Percentiles rank a stretch among this genome's conserved stretches.
phyloP scores from a whole-genome alignment of 2,329 filamentous ascomycete species.

The Fusarium brevicatenulatum region DNA sequence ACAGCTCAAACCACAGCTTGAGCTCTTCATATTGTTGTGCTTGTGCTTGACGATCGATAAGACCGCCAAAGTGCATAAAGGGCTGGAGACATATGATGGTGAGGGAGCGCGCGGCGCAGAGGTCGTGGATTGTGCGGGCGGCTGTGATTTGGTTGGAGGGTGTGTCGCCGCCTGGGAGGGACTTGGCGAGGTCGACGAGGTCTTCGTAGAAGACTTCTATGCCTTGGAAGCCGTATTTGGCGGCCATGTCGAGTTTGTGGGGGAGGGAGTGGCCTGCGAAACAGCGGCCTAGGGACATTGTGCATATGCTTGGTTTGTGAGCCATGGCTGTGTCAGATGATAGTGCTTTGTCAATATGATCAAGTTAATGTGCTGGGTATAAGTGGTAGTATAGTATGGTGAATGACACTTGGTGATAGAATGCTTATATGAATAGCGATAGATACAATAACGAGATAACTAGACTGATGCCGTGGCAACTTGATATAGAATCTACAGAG shows the following conservation, averaged over 20 bases:
- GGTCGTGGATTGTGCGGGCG: constrained; percentile 63
- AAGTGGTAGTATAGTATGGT: not conserved
- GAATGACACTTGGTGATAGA: constrained; percentile 1
- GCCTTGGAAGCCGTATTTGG: constrained; percentile 71
- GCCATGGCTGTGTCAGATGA: constrained; percentile 51
- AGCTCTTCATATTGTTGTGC: constrained; percentile 69
- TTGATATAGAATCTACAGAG: constrained; percentile 17
- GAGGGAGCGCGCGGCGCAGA: constrained; percentile 67
- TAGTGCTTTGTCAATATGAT: fast-evolving
- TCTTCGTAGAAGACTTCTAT: constrained; percentile 85
- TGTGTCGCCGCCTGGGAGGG: constrained; percentile 53
- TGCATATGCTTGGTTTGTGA: constrained; percentile 74
- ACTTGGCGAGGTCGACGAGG: constrained; percentile 67
- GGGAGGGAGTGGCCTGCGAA: constrained; percentile 73
- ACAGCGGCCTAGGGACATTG: constrained; percentile 79
- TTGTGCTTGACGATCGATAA: constrained; percentile 70
- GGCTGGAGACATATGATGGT: constrained; percentile 75
- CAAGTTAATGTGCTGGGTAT: not conserved
- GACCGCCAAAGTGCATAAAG: constrained; percentile 81
- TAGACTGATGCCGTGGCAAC: constrained; percentile 29
- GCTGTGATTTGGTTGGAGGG: constrained; percentile 63
- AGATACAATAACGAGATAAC: not conserved
- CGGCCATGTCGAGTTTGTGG: constrained; percentile 75
- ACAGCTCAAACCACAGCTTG: constrained; percentile 75
- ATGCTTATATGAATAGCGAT: not conserved